These are phyloP conservation scores for Pyrenula massariospora DNA, from an alignment of 495 filamentous ascomycete genomes.

Conservation along the genomic window DNA sequence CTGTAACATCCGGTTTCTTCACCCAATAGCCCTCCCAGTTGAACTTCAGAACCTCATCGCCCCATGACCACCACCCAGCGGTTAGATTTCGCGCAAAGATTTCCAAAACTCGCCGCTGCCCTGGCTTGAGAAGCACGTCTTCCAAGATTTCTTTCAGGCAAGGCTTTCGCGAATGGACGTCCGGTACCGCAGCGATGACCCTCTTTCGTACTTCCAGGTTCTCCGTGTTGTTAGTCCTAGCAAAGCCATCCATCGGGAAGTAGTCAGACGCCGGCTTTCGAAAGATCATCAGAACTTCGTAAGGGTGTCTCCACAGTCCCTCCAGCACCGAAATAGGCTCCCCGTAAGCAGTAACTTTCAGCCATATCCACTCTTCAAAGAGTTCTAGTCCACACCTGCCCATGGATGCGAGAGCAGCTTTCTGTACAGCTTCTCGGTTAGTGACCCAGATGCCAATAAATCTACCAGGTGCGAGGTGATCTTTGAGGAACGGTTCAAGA, in stretches of 20 bases:
- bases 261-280: slow-evolving; percentile 14
- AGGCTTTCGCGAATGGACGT: slow-evolving; percentile 87
- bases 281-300: slow-evolving; percentile 71
- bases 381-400: slow-evolving; percentile 49
- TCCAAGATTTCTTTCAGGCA: slow-evolving; percentile 49
- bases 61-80: slow-evolving; percentile 81
- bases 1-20: no score
- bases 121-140: slow-evolving; percentile 25
- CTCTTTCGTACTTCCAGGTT: slow-evolving; percentile 13
- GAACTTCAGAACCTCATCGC: slow-evolving; percentile 75
- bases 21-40: slow-evolving; percentile 25
- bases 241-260: slow-evolving; percentile 3
- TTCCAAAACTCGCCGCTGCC: slow-evolving; percentile 56
- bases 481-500: slow-evolving; percentile 40
- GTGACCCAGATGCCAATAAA: slow-evolving; percentile 80
- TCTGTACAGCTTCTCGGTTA: slow-evolving; percentile 53
- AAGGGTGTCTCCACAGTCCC: slow-evolving; percentile 68
- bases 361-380: slow-evolving; percentile 82
- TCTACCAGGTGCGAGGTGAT: slow-evolving; percentile 39
- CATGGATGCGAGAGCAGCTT: slow-evolving; percentile 49
- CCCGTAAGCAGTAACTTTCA: slow-evolving; percentile 66
- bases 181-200: slow-evolving; percentile 71
- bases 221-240: slow-evolving; percentile 5
- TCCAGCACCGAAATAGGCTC: slow-evolving; percentile 60
- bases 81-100: slow-evolving; percentile 83